Evolutionary conservation across 345 rosid genomes (phyloP).

Genomic region (Jatropha curcas): DNA sequence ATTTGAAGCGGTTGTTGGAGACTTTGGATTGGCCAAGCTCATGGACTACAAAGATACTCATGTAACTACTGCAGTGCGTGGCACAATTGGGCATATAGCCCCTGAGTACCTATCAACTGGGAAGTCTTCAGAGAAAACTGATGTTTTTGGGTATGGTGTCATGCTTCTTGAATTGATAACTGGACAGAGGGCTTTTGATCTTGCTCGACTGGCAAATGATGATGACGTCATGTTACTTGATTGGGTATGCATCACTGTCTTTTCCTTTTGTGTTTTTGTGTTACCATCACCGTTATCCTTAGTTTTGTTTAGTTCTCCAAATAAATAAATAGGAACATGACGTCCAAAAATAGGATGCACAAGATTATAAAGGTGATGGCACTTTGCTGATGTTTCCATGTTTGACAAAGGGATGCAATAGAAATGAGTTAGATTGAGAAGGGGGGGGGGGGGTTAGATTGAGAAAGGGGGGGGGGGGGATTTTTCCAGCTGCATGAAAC

Average conservation of each 20-base stretch:
- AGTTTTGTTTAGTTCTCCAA: neutral
- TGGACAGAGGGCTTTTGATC: constrained; percentile 93
- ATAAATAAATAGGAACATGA: neutral
- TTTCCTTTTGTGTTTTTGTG: neutral
- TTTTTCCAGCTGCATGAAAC: too few relatives aligned
- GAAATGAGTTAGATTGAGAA: neutral
- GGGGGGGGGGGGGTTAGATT: too few relatives aligned
- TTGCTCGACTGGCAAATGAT: constrained; percentile 94
- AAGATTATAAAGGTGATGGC: neutral
- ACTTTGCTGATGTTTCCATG: neutral
- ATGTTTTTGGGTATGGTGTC: constrained; percentile 95
- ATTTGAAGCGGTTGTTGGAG: constrained; percentile 96
- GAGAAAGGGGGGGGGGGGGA: too few relatives aligned
- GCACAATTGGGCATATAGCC: constrained; percentile 96
- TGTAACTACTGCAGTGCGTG: constrained; percentile 94
- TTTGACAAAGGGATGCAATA: neutral
- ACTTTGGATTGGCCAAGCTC: constrained; percentile 89
- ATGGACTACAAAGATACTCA: constrained; percentile 92
- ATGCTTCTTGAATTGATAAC: constrained; percentile 98
- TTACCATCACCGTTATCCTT: neutral
- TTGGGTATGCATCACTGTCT: constrained; percentile 58
- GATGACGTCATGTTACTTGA: constrained; percentile 94
- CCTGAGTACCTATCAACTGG: constrained; percentile 96
- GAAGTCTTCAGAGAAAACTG: constrained; percentile 92
- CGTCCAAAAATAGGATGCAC: neutral